Evolutionary conservation across 2,329 filamentous ascomycete genomes (phyloP).

Genomic region (Tympanopsis confertula): DNA sequence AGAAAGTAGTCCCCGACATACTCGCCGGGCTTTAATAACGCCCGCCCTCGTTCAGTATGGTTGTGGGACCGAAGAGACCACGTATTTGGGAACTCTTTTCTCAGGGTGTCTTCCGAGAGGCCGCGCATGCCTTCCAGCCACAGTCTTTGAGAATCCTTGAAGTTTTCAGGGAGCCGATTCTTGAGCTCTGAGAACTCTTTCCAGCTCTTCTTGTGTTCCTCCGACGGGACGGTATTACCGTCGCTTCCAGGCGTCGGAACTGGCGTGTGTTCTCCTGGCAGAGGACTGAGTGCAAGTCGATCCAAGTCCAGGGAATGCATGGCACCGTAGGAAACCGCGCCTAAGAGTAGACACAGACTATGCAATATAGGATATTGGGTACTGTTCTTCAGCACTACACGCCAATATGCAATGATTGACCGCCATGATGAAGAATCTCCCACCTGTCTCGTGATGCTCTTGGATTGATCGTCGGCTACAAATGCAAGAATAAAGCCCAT

Average conservation of each 20-base stretch:
- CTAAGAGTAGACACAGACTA: neutral
- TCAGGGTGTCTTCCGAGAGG: neutral
- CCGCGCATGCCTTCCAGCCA: neutral
- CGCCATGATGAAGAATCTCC: neutral
- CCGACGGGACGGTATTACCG: neutral
- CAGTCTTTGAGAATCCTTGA: neutral
- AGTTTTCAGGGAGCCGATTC: neutral
- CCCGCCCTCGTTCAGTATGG: neutral
- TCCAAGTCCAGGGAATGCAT: neutral
- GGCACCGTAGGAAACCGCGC: neutral
- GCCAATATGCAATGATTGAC: neutral
- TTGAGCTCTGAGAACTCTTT: neutral
- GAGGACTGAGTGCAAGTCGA: neutral
- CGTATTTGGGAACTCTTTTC: neutral
- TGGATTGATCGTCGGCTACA: slow-evolving; percentile 1
- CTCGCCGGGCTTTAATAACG: neutral
- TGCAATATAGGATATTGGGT: neutral
- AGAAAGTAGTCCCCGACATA: neutral
- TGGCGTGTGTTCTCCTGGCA: neutral
- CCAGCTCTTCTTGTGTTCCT: neutral
- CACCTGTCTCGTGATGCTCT: neutral
- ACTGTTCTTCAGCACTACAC: neutral
- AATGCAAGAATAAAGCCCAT: neutral
- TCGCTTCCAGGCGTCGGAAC: neutral
- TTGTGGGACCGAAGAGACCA: neutral